Evolutionary conservation across 352 stramenopile genomes (phyloP), one percentile per base, ranked within the genome.

Genomic region (Halophytophthora polymorphica): DNA sequence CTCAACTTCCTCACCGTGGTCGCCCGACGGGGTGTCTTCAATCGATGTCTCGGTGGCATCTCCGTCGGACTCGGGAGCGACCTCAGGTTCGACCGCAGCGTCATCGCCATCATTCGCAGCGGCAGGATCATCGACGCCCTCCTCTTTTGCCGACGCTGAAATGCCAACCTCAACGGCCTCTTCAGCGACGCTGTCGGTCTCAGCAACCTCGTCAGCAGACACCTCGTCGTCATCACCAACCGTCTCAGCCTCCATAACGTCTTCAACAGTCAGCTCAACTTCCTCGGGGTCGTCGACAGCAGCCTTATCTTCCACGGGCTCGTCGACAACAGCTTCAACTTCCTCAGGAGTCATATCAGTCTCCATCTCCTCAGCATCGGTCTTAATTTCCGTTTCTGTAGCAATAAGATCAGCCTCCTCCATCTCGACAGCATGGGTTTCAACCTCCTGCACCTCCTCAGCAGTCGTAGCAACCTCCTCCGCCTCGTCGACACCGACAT

Each of bases 181-280:
- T 19, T 53, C 41, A 0, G 35, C 46, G 15, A 42, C 21, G 22
- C 29, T 51, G n/a, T 2, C 34, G 42, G 17, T 11, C 21, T 25
- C 39, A 6, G 6, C 17, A 25, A 19, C 31, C 36, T 66, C 46
- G 14, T 52, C 52, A 21, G 56, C 17, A 35, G 44, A n/a, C 15
- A 2, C 50, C 23, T 8, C 29, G 38, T 49, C 37, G 35, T 6
- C 41, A 38, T 51, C 22, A 31, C 4, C 25, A 31, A 8, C 25
- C 25, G 8, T 31, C 25, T 31, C 25, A 31, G 25, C 25, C 4
- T 4, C 25, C 25, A 31, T 31, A 31, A 18, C 28, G 18, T 45
- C 22, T 2, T 39, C 40, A 35, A 4, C 22, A 12, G 19, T 2
- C 10, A 19, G 18, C 8, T n/a, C 2, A 40, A 40, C 14, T 8